A percentile compares a stretch with the other conserved stretches of the same genome.
Conservation (phyloP, 2,329 filamentous ascomycete genomes). For the Fusarium torreyae region DNA sequence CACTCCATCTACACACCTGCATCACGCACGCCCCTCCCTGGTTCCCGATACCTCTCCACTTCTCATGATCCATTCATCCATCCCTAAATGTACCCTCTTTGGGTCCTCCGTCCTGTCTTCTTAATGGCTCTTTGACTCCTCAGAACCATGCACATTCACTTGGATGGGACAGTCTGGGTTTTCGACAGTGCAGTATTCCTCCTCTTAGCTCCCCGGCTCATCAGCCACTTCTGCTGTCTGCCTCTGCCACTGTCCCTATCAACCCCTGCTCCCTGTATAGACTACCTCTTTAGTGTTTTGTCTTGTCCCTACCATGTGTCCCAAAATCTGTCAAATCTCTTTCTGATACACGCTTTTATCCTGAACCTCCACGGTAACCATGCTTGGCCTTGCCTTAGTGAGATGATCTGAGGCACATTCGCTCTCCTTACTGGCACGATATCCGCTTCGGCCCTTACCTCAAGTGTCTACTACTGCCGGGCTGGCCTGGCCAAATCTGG, state of each 20-base stretch:
- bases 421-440: slow-evolving; percentile 58
- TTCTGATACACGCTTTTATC: slow-evolving; percentile 60
- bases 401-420: slow-evolving; percentile 60
- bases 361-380: slow-evolving; percentile 32
- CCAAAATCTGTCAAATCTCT: slow-evolving; percentile 53
- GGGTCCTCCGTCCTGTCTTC: slow-evolving; percentile 43
- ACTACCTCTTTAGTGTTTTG: slow-evolving; percentile 25
- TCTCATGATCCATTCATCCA: slow-evolving; percentile 44
- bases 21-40: slow-evolving; percentile 44
- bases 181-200: slow-evolving; percentile 18
- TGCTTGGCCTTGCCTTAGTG: slow-evolving; percentile 52
- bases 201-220: slow-evolving; percentile 23
- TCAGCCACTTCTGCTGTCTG: slow-evolving; percentile 44
- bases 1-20: slow-evolving; percentile 16
- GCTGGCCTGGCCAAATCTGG: slow-evolving; percentile 34
- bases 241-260: slow-evolving; percentile 24
- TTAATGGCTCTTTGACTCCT: slow-evolving; percentile 43
- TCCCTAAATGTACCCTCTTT: slow-evolving; percentile 38
- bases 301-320: slow-evolving; percentile 25
- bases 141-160: slow-evolving; percentile 35
- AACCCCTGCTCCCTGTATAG: slow-evolving; percentile 27
- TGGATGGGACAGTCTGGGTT: slow-evolving; percentile 35
- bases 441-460: slow-evolving; percentile 42
- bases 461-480: slow-evolving; percentile 37
- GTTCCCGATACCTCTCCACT: slow-evolving; percentile 46